phyloP scores from a whole-genome alignment of 2,329 filamentous ascomycete species.

The Thielaviopsis ethacetica region DNA sequence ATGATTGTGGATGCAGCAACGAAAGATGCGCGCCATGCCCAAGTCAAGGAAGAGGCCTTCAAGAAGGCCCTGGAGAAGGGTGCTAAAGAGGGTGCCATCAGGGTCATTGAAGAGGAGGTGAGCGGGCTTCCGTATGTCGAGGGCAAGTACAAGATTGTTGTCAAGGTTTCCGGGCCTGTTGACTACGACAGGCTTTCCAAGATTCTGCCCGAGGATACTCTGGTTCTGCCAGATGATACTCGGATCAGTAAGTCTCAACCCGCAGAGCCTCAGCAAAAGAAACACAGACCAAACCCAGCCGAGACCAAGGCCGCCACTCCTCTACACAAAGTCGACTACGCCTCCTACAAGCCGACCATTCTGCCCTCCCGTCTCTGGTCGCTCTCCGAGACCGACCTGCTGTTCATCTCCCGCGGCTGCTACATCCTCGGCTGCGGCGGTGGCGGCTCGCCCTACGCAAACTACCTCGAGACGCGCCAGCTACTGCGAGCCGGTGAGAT shows the following conservation, averaged over 20 bases:
- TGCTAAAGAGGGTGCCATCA: constrained; percentile 10
- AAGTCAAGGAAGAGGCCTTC: constrained; percentile 13
- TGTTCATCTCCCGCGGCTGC: constrained; percentile 15
- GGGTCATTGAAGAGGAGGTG: constrained; percentile 14
- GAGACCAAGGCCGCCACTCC: background rate
- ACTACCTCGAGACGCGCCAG: constrained; percentile 14
- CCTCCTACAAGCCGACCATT: constrained; percentile 32
- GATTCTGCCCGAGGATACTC: constrained; percentile 3
- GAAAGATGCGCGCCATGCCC: constrained; percentile 11
- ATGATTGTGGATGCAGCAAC: constrained; percentile 14
- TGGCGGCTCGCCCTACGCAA: constrained; percentile 15
- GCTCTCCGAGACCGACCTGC: constrained; percentile 14
- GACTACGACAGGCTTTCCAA: constrained; percentile 13
- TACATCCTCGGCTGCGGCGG: constrained; percentile 16
- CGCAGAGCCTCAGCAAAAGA: background rate
- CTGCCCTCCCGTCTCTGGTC: constrained; percentile 12
- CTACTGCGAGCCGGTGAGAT: constrained; percentile 13
- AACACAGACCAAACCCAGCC: background rate
- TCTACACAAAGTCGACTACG: constrained; percentile 17
- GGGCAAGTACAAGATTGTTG: constrained; percentile 14
- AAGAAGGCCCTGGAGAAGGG: constrained; percentile 14
- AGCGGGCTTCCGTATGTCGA: constrained; percentile 15
- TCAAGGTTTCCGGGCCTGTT: constrained; percentile 14
- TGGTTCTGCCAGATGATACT: too few relatives aligned
- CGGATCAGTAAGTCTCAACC: constrained; percentile 2